Evolutionary conservation across 495 filamentous ascomycete genomes (phyloP), one percentile per base, ranked within the genome.

Genomic region (Talaromyces nanjingensis): DNA sequence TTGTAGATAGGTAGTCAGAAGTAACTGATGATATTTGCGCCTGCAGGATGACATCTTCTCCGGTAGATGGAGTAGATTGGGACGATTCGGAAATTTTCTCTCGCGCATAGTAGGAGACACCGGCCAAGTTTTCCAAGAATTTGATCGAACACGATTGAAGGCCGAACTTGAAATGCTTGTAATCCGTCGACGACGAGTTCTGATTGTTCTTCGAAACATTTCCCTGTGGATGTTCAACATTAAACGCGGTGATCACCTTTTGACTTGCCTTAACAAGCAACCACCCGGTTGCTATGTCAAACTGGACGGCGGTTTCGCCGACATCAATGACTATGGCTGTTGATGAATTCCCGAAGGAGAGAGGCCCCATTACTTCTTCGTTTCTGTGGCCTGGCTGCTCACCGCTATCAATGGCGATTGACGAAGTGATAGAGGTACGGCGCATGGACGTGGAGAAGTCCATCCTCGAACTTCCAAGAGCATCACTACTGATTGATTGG

Each of bases 211-310:
- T 70, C 25, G 65, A 22, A 31, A 60, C 55, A 2, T 63, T 67
- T 16, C 56, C 66, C 18, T 65, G 62, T 67, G 67, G 31, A 18
- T 16, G 2, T 6, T 47, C 24, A 33, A 62, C 68, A 58, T 70
- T 73, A 39, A 84, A 67, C 6, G 81, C 77, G 9, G 77, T 72
- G 14, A 84, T 69, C 3, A 89, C 68, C 24, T 77, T 79, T 31
- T 84, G 79, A 8, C 87, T 73, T 52, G 89, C 77, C 71, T 86
- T 89, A 39, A 77, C 75, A 11, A 91, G 66, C 55, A 92, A 76
- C 71, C 87, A 88, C 1, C 85, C 89, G 6, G 85, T 84, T 4
- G 87, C 82, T 22, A 89, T 84, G 72, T 92, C 89, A 65, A 90
- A 86, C 56, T 83, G 84, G 2, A 86, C 62, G 18, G 82, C 74